phyloP scores from a whole-genome alignment of 805 yeast genomes.

The Candida ortonii region DNA sequence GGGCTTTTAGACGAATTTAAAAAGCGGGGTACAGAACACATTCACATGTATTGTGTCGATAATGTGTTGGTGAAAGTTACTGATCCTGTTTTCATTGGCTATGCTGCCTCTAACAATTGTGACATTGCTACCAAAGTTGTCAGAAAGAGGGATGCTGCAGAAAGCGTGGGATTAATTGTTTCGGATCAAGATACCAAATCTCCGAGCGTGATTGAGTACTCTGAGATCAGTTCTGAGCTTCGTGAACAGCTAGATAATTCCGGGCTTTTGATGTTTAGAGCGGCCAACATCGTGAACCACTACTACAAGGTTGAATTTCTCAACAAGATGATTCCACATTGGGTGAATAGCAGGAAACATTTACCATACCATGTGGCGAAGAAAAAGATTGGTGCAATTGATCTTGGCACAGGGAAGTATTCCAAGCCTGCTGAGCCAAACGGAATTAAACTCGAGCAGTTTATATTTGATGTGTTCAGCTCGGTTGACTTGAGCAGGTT shows the following conservation, averaged over 20 bases:
- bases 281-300: slow-evolving; percentile 97
- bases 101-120: slow-evolving; percentile 62
- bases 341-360: slow-evolving; percentile 63
- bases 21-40: slow-evolving; percentile 70
- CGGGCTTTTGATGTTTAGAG: slow-evolving; percentile 71
- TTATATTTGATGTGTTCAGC: slow-evolving; percentile 94
- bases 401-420: slow-evolving; percentile 42
- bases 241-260: slow-evolving; percentile 61
- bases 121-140: slow-evolving; percentile 92
- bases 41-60: slow-evolving; percentile 97
- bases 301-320: slow-evolving; percentile 84
- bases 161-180: slow-evolving; percentile 91
- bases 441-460: slow-evolving; percentile 94
- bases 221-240: slow-evolving; percentile 77
- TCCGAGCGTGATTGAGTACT: slow-evolving; percentile 94
- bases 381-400: slow-evolving; percentile 69
- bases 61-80: slow-evolving; percentile 89
- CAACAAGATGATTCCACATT: slow-evolving; percentile 52
- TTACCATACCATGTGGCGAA: slow-evolving; percentile 94
- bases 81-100: slow-evolving; percentile 88
- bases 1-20: slow-evolving; percentile 67
- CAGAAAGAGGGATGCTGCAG: slow-evolving; percentile 82
- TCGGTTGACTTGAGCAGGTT: slow-evolving; percentile 65
- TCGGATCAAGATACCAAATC: slow-evolving; percentile 48
- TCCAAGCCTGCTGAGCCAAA: slow-evolving; percentile 72